Evolutionary conservation across 2,329 filamentous ascomycete species (phyloP).

Genomic region (Arthrinium puccinioides): DNA sequence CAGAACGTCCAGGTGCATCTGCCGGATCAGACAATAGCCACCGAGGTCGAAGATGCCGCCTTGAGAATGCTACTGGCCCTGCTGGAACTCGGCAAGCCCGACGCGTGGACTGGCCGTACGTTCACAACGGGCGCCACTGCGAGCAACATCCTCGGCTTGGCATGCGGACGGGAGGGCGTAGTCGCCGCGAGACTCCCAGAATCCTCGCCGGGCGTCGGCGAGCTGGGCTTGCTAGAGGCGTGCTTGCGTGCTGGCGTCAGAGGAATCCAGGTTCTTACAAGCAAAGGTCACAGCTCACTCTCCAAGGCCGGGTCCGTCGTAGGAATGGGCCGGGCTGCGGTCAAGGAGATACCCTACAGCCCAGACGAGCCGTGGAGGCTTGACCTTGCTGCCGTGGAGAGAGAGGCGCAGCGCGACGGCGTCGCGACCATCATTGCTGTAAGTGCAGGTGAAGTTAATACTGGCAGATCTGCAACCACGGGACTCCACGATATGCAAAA

Average conservation of each 20-base stretch:
- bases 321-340: constrained; percentile 64
- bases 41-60: constrained; percentile 67
- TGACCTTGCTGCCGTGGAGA: constrained; percentile 59
- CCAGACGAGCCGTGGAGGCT: constrained; percentile 58
- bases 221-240: constrained; percentile 62
- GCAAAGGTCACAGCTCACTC: constrained; percentile 76
- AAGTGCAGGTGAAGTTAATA: constrained; percentile 89
- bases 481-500: constrained; percentile 50
- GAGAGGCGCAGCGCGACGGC: constrained; percentile 42
- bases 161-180: constrained; percentile 57
- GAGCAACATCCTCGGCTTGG: constrained; percentile 74
- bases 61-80: constrained; percentile 63
- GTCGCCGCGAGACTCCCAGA: constrained; percentile 32
- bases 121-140: constrained; percentile 61
- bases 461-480: constrained; percentile 66
- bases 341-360: constrained; percentile 52
- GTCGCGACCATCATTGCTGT: constrained; percentile 69
- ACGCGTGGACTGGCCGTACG: constrained; percentile 47
- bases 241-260: constrained; percentile 56
- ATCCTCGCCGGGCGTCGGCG: constrained; percentile 44
- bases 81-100: constrained; percentile 53
- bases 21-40: constrained; percentile 65
- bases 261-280: constrained; percentile 71
- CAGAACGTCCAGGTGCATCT: constrained; percentile 83
- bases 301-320: constrained; percentile 76